Conservation (phyloP, 1,284 basidiomycete species). For the Caloboletus firmus region DNA sequence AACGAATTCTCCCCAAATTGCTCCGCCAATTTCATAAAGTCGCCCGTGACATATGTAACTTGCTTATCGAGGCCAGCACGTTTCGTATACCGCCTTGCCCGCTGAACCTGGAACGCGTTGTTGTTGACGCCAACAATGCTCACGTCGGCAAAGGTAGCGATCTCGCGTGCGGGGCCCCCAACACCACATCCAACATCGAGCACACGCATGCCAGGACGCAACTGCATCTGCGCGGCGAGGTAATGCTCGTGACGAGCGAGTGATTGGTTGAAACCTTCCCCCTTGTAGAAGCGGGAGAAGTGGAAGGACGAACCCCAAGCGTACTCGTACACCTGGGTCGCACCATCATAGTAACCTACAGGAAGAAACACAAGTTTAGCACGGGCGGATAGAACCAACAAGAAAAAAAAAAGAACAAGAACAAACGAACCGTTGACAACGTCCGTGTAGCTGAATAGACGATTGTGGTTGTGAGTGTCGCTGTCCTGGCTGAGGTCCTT, state of each 20-base stretch:
- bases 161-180: constrained; percentile 95
- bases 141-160: constrained; percentile 88
- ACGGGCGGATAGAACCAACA: background rate
- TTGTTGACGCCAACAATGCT: constrained; percentile 92
- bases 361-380: background rate
- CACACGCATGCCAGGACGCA: constrained; percentile 90
- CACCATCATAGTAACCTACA: constrained; percentile 93
- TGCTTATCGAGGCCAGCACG: constrained; percentile 77
- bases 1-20: constrained; percentile 94
- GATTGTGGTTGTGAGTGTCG: constrained; percentile 67
- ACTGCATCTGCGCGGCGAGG: constrained; percentile 81
- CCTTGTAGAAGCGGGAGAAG: constrained; percentile 97
- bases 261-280: constrained; percentile 82
- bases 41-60: constrained; percentile 84
- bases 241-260: constrained; percentile 98
- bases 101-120: constrained; percentile 92
- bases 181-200: constrained; percentile 99
- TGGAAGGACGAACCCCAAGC: constrained; percentile 95
- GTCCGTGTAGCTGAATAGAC: constrained; percentile 85
- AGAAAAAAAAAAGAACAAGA: background rate
- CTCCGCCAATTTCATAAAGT: constrained; percentile 94
- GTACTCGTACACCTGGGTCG: constrained; percentile 96
- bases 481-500: constrained; percentile 78
- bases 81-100: constrained; percentile 84
- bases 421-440: constrained; percentile 91